A percentile compares a stretch with the other conserved stretches of the same genome.
Conservation (phyloP, 495 filamentous ascomycete genomes). For the Mytilinidion resinicola region DNA sequence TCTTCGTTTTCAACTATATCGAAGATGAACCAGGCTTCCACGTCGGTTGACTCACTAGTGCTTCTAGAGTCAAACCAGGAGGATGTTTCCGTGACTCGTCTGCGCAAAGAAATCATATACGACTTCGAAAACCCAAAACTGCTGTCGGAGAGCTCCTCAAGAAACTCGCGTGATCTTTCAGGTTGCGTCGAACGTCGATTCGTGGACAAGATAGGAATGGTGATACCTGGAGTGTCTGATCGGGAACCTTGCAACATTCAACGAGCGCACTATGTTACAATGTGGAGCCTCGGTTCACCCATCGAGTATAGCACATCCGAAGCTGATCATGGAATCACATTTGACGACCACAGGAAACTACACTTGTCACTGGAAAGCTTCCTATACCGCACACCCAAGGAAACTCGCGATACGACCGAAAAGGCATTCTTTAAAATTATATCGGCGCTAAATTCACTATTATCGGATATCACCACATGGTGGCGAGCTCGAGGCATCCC, state of each 20-base stretch:
- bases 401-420: not conserved
- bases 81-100: no score
- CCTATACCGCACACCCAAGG: constrained; percentile 1
- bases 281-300: constrained; percentile 17
- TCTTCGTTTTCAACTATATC: no score
- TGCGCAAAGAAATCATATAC: no score
- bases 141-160: no score
- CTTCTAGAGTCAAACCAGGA: no score
- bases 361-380: constrained; percentile 11
- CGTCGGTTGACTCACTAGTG: no score
- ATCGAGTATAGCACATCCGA: constrained; percentile 16
- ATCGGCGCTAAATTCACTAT: not conserved
- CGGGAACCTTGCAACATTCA: constrained; percentile 5
- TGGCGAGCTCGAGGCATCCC: constrained; percentile 9
- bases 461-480: constrained; percentile 9
- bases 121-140: no score
- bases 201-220: constrained; percentile 21
- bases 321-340: constrained; percentile 21
- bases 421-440: constrained; percentile 1
- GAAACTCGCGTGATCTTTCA: no score
- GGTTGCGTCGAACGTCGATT: constrained; percentile 8
- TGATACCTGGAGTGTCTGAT: constrained; percentile 14
- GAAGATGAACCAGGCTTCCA: no score
- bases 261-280: constrained; percentile 12
- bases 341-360: constrained; percentile 8